Evolutionary conservation across 345 rosid genomes (phyloP), one percentile per base, ranked within the genome.

Genomic region (Syzygium aromaticum): DNA sequence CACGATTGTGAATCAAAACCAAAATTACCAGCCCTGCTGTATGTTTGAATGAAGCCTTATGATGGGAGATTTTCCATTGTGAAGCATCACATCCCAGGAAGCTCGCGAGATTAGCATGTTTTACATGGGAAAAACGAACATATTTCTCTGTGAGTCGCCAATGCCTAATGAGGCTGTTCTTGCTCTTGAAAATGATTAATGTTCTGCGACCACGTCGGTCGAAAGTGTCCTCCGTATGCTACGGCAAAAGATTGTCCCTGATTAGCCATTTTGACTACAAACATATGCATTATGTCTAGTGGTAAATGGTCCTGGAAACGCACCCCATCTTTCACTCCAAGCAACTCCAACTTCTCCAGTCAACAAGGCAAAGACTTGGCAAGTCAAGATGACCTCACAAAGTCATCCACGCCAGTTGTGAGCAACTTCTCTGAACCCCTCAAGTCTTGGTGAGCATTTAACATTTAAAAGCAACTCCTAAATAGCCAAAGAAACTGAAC

Each of bases 121-220:
- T 43, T 43, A 43, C 46, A 43, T 43, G 46, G 46, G 6, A 43
- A 43, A 43, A 1, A 43, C 1, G 46, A 43, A 43, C 46, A 0
- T 43, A 7, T 43, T 40, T 56, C 14, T 57, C 63, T 0, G 0
- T 0, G 28, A 57, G 0, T 57, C 3, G 0, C 63, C 0, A 5
- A 0, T 57, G 63, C 63, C 12, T 57, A 57, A 57, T 57, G 25
- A 57, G 11, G 11, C 28, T 0, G 13, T 11, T 11, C 6, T 57
- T 57, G 28, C 63, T 25, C 63, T 25, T 57, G 15, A 7, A 57
- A 8, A 57, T 61, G 0, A 61, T 61, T n/a, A 0, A n/a, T 0
- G 73, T 61, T 61, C 6, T 0, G 73, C 0, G 0, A n/a, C 0
- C 73, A n/a, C 38, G 4, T 0, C 5, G 0, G 19, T n/a, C 2